Base-by-base conservation (phyloP, 345 rosid genomes). In the Eucalyptus paniculata region DNA sequence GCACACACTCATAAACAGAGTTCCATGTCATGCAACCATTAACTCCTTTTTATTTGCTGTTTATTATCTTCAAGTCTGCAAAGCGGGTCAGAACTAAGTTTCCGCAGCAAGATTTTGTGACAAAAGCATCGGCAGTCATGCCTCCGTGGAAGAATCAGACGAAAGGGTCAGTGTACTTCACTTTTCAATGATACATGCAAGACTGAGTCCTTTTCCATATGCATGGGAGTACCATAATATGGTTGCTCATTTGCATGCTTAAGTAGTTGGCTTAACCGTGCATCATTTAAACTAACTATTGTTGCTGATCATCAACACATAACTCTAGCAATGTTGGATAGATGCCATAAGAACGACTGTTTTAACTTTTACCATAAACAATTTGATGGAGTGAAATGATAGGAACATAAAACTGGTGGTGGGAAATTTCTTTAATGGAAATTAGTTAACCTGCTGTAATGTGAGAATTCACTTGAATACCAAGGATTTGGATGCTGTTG, bases 111-210 rank as follows among this genome's bases (percentile, higher is more conserved):
- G 95, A 92, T 65, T 88, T 88, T 89, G 86, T 86, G 37, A 91
- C 89, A 23, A 94, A 92, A 91, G 88, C 94, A 88, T 91, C 95
- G 26, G 81, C 91, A 91, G 91, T 90, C 50, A 92, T 90, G 89
- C 89, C 87, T 26, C 90, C 45, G 88, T 88, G 89, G 91, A 91
- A 90, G 82, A 90, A 90, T 90, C 95, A 87, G 60, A 87, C 83
- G 86, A 93, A 93, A 90, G 91, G 95, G 99, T 96, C 87, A 53
- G 98, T 96, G 40, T 72, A 56, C 65, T 15, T 56, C 67, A 77
- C 24, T 77, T 77, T 77, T 77, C 47, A 77, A 37, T 12, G 44
- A 77, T 77, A 47, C 30, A 9, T 10, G 83, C 13, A 16, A 40
- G 85, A 77, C 85, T 21, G 8, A 10, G 30, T 12, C 47, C 85